Evolutionary conservation across 805 yeast species (phyloP).

Genomic region (Cyberlindnera lachancei): DNA sequence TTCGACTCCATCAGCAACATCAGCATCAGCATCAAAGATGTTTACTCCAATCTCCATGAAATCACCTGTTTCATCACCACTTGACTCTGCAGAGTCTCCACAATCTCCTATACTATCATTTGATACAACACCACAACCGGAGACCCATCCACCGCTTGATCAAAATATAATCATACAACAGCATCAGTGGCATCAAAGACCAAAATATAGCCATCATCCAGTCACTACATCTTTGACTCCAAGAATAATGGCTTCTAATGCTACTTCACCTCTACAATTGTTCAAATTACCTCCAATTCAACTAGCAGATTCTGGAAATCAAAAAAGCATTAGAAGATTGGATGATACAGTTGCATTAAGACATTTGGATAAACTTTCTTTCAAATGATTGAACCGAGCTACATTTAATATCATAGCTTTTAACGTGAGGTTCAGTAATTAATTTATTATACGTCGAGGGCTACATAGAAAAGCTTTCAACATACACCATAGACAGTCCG

Average conservation of each 20-base stretch:
- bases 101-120: conserved; percentile 1
- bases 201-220: background rate
- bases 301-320: no score
- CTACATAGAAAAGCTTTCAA: no score
- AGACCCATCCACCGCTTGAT: conserved; percentile 1
- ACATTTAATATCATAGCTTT: background rate
- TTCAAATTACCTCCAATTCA: conserved; percentile 1
- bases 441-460: no score
- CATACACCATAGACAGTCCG: no score
- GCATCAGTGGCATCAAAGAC: no score
- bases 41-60: background rate
- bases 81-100: background rate
- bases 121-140: background rate
- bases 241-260: background rate
- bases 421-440: background rate
- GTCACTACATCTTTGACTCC: background rate
- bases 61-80: conserved; percentile 1
- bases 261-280: background rate
- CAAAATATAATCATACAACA: background rate
- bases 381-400: conserved; percentile 4
- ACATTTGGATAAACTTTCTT: conserved; percentile 9
- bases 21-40: conserved; percentile 4
- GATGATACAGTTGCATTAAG: conserved; percentile 9
- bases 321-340: background rate
- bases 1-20: conserved; percentile 4